phyloP scores from a whole-genome alignment of 306 rosid species.

The Alnus rubra region DNA sequence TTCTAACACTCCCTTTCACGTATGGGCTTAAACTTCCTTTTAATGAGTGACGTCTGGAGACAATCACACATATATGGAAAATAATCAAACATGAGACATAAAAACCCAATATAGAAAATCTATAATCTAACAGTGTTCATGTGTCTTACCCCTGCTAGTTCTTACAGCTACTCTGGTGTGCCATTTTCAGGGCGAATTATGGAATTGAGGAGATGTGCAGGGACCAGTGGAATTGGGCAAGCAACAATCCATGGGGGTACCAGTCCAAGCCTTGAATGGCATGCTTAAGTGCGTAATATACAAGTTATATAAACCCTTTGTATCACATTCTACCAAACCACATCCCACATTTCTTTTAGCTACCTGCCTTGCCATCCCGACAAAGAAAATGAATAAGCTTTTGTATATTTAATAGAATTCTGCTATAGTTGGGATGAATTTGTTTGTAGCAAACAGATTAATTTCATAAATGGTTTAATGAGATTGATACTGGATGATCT shows the following conservation, averaged over 20 bases:
- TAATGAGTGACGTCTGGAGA: too few relatives aligned
- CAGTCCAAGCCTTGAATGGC: slow-evolving; percentile 40
- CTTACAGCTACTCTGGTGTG: not conserved
- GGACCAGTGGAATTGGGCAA: slow-evolving; percentile 98
- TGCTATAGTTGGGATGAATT: not conserved
- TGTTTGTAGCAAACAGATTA: not conserved
- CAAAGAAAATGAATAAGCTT: not conserved
- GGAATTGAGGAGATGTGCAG: slow-evolving; percentile 89
- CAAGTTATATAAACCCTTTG: not conserved
- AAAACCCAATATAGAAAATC: too few relatives aligned
- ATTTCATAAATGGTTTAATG: not conserved
- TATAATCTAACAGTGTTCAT: too few relatives aligned
- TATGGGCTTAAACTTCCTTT: too few relatives aligned
- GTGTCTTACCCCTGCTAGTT: not conserved
- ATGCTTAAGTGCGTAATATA: not conserved
- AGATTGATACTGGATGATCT: not conserved
- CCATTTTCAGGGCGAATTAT: slow-evolving; percentile 49
- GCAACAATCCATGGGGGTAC: slow-evolving; percentile 86
- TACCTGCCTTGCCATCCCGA: not conserved
- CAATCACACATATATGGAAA: too few relatives aligned
- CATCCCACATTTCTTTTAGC: not conserved
- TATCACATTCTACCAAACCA: not conserved
- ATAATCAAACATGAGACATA: too few relatives aligned
- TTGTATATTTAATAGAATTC: not conserved
- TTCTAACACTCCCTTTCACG: too few relatives aligned